Conservation (phyloP, 306 rosid species). For the Ormosia semicastrata region DNA sequence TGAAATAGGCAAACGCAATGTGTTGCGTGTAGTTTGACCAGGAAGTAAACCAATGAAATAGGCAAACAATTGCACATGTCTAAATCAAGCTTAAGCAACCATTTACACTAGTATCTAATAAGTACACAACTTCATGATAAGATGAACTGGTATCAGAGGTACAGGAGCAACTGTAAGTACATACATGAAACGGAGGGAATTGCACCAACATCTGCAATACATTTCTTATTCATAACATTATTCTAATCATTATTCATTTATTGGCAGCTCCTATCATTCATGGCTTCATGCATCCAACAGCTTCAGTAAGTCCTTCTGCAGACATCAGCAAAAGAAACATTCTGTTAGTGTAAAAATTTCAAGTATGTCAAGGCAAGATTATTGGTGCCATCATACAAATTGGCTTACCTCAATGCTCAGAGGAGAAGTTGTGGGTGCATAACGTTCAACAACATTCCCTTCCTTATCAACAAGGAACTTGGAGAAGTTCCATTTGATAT, state of each 20-base stretch:
- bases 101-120: neutral
- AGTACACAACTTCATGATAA: constrained; percentile 15
- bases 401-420: constrained; percentile 82
- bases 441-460: constrained; percentile 88
- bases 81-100: neutral
- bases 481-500: constrained; percentile 91
- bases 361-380: neutral
- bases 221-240: constrained; percentile 33
- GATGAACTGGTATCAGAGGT: neutral
- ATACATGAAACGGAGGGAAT: neutral
- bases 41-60: neutral
- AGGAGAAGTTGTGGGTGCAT: constrained; percentile 95
- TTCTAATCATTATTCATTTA: constrained; percentile 15
- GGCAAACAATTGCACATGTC: neutral
- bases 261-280: constrained; percentile 1
- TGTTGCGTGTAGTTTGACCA: neutral
- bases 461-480: constrained; percentile 90
- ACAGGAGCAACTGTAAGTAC: neutral
- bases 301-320: constrained; percentile 65
- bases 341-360: neutral
- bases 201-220: constrained; percentile 22
- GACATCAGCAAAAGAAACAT: constrained; percentile 16
- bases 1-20: too few species aligned
- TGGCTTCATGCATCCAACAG: constrained; percentile 39
- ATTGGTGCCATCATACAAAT: neutral